Conservation (phyloP, 306 rosid species). For the Datisca glomerata region DNA sequence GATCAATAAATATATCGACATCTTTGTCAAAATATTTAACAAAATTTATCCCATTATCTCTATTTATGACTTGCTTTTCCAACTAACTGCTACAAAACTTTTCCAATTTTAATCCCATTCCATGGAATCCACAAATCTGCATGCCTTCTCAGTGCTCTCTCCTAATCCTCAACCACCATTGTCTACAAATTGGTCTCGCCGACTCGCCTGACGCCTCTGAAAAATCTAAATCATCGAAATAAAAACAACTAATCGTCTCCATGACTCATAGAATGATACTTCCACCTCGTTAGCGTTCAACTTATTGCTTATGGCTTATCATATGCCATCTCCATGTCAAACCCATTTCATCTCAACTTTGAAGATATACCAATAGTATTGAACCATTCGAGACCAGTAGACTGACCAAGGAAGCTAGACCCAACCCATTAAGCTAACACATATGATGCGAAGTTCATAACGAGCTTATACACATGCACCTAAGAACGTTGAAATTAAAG, state of each 20-base stretch:
- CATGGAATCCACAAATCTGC: slow-evolving; percentile 91
- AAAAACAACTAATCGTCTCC: slow-evolving; percentile 70
- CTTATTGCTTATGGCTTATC: slow-evolving; percentile 84
- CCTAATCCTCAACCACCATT: slow-evolving; percentile 78
- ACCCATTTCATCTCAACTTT: slow-evolving; percentile 75
- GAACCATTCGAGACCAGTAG: no score
- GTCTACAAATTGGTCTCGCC: slow-evolving; percentile 59
- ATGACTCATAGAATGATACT: slow-evolving; percentile 73
- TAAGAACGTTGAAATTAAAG: no score
- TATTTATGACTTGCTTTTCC: slow-evolving; percentile 11
- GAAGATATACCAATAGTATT: slow-evolving; percentile 66
- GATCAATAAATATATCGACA: no score
- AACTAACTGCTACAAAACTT: slow-evolving; percentile 27
- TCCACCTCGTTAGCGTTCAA: slow-evolving; percentile 75
- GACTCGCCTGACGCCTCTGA: slow-evolving; percentile 64
- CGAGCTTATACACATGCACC: no score
- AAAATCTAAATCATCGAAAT: slow-evolving; percentile 74
- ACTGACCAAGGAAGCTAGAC: no score
- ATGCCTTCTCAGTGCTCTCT: slow-evolving; percentile 48
- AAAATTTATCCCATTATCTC: slow-evolving; percentile 24
- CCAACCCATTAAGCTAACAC: no score
- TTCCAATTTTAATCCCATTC: slow-evolving; percentile 63
- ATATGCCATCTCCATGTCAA: slow-evolving; percentile 66
- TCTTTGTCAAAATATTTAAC: slow-evolving; percentile 15
- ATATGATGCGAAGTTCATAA: no score